Evolutionary conservation across 192 early-diverging fungal species (phyloP).

Genomic region (Backusella westeae): DNA sequence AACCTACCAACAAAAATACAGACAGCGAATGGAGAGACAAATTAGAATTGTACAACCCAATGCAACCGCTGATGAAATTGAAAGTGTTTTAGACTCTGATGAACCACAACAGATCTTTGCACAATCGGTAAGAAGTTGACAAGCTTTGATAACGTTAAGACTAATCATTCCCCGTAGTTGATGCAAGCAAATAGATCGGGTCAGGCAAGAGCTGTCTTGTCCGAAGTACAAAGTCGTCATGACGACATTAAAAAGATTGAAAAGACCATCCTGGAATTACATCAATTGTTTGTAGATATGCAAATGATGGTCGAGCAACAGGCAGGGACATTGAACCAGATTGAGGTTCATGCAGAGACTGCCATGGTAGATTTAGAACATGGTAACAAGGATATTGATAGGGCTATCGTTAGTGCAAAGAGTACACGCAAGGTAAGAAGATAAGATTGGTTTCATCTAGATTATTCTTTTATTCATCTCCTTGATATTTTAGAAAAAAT

Average conservation of each 20-base stretch:
- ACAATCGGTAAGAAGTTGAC: slow-evolving; percentile 57
- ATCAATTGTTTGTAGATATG: slow-evolving; percentile 90
- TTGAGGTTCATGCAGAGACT: slow-evolving; percentile 63
- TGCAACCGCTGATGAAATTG: slow-evolving; percentile 73
- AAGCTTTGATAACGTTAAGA: not conserved
- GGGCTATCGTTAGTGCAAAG: slow-evolving; percentile 50
- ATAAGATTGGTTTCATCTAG: not conserved
- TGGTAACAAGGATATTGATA: slow-evolving; percentile 63
- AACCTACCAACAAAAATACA: slow-evolving; percentile 81
- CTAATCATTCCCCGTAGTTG: slow-evolving; percentile 43
- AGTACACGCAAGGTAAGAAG: slow-evolving; percentile 34
- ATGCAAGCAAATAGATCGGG: slow-evolving; percentile 72
- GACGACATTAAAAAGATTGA: slow-evolving; percentile 88
- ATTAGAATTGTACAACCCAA: slow-evolving; percentile 84
- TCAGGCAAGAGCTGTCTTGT: slow-evolving; percentile 74
- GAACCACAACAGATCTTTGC: slow-evolving; percentile 77
- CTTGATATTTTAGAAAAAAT: slow-evolving; percentile 34
- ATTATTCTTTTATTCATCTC: not conserved
- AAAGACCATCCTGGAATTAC: slow-evolving; percentile 82
- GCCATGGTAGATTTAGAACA: slow-evolving; percentile 61
- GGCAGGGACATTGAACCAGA: slow-evolving; percentile 68
- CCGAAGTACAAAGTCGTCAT: slow-evolving; percentile 84
- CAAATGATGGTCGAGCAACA: slow-evolving; percentile 76
- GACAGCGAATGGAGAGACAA: slow-evolving; percentile 80
- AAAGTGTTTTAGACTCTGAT: slow-evolving; percentile 70